phyloP scores from a whole-genome alignment of 495 filamentous ascomycete species.

The Daldinia decipiens region DNA sequence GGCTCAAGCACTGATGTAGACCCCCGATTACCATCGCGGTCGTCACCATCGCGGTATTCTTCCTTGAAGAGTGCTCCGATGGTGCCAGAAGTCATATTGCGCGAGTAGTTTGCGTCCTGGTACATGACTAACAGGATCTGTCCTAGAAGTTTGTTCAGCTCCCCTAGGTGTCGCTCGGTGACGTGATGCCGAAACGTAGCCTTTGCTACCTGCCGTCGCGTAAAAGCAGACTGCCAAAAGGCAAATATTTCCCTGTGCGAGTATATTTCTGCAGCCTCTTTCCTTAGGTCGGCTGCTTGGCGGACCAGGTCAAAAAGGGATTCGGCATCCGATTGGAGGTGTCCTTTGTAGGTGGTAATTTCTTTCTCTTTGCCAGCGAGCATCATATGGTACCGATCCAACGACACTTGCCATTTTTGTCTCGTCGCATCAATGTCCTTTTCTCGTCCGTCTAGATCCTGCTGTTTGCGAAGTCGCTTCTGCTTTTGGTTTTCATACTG shows the following conservation, averaged over 20 bases:
- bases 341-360: conserved; percentile 8
- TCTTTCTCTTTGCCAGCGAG: conserved; percentile 8
- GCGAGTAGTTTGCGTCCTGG: conserved; percentile 44
- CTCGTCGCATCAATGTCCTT: conserved; percentile 7
- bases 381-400: conserved; percentile 1
- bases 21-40: background rate
- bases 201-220: conserved; percentile 30
- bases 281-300: conserved; percentile 4
- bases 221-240: conserved; percentile 46
- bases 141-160: conserved; percentile 46
- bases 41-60: conserved; percentile 1
- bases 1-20: conserved; percentile 30
- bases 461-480: conserved; percentile 11
- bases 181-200: conserved; percentile 43
- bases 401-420: conserved; percentile 9
- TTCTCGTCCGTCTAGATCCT: conserved; percentile 7
- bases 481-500: conserved; percentile 7
- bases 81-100: conserved; percentile 39
- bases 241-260: conserved; percentile 38
- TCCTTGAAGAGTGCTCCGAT: conserved; percentile 36
- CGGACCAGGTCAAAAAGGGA: conserved; percentile 5
- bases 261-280: conserved; percentile 19
- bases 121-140: conserved; percentile 46
- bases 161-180: conserved; percentile 37
- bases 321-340: conserved; percentile 25